Evolutionary conservation across 805 yeast genomes (phyloP).

Genomic region (Starmerella cellae): DNA sequence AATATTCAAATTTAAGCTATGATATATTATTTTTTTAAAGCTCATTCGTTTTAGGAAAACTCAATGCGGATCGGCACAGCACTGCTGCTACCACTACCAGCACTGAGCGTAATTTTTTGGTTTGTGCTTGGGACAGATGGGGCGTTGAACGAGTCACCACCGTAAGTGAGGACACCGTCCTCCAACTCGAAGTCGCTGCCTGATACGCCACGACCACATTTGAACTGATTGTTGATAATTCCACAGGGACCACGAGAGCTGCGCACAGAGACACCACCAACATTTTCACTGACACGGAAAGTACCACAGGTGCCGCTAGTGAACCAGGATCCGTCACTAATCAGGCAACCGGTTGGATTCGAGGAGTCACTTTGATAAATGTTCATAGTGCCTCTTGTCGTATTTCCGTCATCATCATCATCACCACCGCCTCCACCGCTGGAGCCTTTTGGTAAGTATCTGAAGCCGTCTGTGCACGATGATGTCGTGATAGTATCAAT

Average conservation of each 20-base stretch:
- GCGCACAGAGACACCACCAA: slow-evolving; percentile 59
- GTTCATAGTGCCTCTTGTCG: slow-evolving; percentile 35
- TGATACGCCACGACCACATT: slow-evolving; percentile 28
- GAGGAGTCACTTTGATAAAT: slow-evolving; percentile 32
- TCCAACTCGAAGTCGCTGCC: slow-evolving; percentile 48
- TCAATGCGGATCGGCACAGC: too few species aligned
- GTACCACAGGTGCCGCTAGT: slow-evolving; percentile 73
- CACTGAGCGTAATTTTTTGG: too few species aligned
- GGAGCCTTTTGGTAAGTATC: slow-evolving; percentile 54
- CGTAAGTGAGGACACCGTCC: slow-evolving; percentile 40
- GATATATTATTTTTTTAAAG: too few species aligned
- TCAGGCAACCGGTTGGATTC: slow-evolving; percentile 50
- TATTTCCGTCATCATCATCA: slow-evolving; percentile 22
- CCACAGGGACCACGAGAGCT: slow-evolving; percentile 67
- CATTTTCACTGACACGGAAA: slow-evolving; percentile 43
- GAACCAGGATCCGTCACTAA: slow-evolving; percentile 79
- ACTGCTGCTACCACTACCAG: not conserved
- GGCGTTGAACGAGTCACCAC: slow-evolving; percentile 57
- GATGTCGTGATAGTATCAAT: slow-evolving; percentile 41
- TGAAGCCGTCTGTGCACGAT: slow-evolving; percentile 64
- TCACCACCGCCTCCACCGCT: slow-evolving; percentile 22
- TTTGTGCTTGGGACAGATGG: slow-evolving; percentile 32
- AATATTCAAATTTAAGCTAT: too few species aligned
- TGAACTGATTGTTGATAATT: slow-evolving; percentile 24
- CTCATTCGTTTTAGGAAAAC: too few species aligned